Base-by-base conservation (phyloP, 1,284 basidiomycete species). In the Wolfiporia cocos region DNA sequence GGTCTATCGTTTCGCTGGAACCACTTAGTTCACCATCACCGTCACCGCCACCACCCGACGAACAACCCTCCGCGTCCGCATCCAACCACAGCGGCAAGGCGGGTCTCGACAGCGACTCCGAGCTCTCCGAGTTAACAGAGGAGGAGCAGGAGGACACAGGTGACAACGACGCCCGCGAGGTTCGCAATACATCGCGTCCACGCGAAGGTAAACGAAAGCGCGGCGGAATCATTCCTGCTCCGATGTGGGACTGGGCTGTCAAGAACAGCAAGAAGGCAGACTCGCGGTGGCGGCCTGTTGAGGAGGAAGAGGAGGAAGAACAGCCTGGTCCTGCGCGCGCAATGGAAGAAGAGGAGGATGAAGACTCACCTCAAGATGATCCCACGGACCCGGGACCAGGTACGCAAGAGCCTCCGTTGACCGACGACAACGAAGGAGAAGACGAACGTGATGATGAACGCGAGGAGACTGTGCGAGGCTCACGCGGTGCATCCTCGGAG, bases 171-270 rank as follows among this genome's bases (percentile, higher is more conserved):
- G 50, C 50, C 40, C 46, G 51, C 32, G 18, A 44, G 12, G 36
- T 45, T 12, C 40, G 48, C 37, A 18, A 37, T 21, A 29, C 51
- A 3, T 23, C 29, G 9, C 47, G 47, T 22, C 33, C 47, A 34
- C 59, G 64, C 36, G 54, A 61, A 10, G 65, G 62, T 49, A 72
- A 46, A 44, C 43, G 68, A 59, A 84, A 81, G 61, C 73, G 79
- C 39, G 76, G 77, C 49, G 78, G 78, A 39, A 69, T 85, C 45
- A 77, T 84, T 1, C 81, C 84, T 30, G 76, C 77, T 22, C 76
- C 76, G 42, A 86, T 85, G 81, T 87, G 82, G 84, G 82, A 73
- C 24, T 87, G 84, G 84, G 83, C 77, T 21, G 76, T 74, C 39
- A 77, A 75, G 62, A 63, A 56, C 43, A 57, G 54, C 53, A 55